Percentiles rank a stretch among this genome's conserved stretches.
These are phyloP conservation scores for Emergomyces pasteurianus DNA, from an alignment of 2,329 filamentous ascomycete species.

Conservation along the genomic window DNA sequence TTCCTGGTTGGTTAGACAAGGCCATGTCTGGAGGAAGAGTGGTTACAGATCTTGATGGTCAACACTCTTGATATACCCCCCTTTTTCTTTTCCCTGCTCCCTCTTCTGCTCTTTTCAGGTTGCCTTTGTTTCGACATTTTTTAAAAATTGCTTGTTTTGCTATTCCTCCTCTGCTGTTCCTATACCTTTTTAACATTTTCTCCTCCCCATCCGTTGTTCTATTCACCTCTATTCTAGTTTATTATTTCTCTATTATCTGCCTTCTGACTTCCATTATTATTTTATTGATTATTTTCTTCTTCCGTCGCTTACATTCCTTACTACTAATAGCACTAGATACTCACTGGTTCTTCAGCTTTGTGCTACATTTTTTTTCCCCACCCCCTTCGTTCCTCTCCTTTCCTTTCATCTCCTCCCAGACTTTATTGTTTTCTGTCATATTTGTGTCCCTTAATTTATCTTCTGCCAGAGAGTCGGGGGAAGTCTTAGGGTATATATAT, in stretches of 20 bases:
- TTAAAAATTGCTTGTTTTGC: neutral
- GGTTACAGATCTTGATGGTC: neutral
- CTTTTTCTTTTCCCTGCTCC: neutral
- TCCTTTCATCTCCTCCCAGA: neutral
- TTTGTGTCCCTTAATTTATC: neutral
- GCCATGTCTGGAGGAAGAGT: neutral
- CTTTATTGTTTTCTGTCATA: neutral
- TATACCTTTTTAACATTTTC: neutral
- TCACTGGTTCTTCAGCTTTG: neutral
- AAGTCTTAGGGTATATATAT: conserved; percentile 1
- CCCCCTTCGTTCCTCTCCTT: neutral
- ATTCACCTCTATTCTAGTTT: conserved; percentile 3
- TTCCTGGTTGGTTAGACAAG: neutral
- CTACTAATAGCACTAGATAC: neutral
- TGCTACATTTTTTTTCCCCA: neutral
- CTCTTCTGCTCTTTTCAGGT: neutral
- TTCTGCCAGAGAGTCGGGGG: neutral
- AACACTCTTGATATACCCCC: neutral
- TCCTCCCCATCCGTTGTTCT: neutral
- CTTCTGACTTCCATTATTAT: neutral
- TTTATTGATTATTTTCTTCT: neutral
- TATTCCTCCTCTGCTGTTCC: neutral
- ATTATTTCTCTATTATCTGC: neutral
- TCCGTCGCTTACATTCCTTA: conserved; percentile 1
- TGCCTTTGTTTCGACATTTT: neutral